Conservation (phyloP, 495 filamentous ascomycete species). For the Tuber aestivum region DNA sequence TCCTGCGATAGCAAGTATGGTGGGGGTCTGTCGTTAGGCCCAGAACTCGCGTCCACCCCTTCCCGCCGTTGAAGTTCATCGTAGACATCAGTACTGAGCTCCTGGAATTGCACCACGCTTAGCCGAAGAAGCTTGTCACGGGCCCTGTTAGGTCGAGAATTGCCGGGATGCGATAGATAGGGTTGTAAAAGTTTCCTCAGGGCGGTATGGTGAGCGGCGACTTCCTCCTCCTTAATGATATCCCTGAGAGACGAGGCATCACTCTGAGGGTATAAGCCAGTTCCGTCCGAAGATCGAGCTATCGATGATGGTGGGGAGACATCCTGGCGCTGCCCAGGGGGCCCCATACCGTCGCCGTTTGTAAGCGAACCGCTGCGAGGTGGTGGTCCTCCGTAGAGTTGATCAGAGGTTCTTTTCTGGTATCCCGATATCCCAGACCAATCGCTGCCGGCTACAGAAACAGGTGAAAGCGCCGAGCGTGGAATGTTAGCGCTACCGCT, state of each 20-base stretch:
- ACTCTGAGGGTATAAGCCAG: slow-evolving; percentile 59
- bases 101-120: slow-evolving; percentile 87
- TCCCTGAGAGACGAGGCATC: slow-evolving; percentile 49
- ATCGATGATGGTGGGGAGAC: slow-evolving; percentile 84
- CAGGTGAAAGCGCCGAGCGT: slow-evolving; percentile 40
- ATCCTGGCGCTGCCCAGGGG: slow-evolving; percentile 57
- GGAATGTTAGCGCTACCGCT: slow-evolving; percentile 23
- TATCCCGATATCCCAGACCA: slow-evolving; percentile 79
- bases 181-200: slow-evolving; percentile 65
- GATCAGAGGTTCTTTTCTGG: slow-evolving; percentile 46
- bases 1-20: slow-evolving; percentile 71
- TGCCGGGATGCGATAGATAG: slow-evolving; percentile 52
- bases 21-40: slow-evolving; percentile 48
- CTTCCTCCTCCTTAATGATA: slow-evolving; percentile 57
- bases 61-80: slow-evolving; percentile 82
- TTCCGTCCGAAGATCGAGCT: slow-evolving; percentile 71
- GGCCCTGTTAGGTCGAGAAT: slow-evolving; percentile 73
- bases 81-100: slow-evolving; percentile 94
- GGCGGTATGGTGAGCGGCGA: slow-evolving; percentile 75
- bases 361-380: slow-evolving; percentile 24
- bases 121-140: slow-evolving; percentile 87
- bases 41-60: slow-evolving; percentile 46
- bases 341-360: slow-evolving; percentile 46
- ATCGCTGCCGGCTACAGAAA: slow-evolving; percentile 58
- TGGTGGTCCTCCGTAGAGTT: slow-evolving; percentile 27